phyloP scores from a whole-genome alignment of 768 basidiomycete species.

The Boletus vermiculosoides region DNA sequence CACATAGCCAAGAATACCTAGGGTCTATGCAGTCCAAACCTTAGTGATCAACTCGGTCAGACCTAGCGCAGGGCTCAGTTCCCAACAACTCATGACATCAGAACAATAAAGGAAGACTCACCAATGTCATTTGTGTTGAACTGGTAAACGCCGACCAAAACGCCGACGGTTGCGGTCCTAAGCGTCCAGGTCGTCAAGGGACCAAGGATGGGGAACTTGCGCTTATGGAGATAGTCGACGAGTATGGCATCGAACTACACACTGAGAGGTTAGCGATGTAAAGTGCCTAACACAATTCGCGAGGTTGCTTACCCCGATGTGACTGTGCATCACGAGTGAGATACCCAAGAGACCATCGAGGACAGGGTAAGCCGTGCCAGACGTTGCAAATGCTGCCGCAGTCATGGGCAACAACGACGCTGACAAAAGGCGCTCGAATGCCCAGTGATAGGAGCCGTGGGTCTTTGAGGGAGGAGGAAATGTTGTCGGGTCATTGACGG shows the following conservation, averaged over 20 bases:
- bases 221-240: conserved; percentile 88
- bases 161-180: conserved; percentile 72
- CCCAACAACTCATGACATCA: neutral
- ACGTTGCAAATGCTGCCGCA: conserved; percentile 79
- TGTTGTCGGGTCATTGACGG: conserved; percentile 91
- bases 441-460: conserved; percentile 90
- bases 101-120: conserved; percentile 40
- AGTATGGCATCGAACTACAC: conserved; percentile 70
- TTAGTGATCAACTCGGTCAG: conserved; percentile 81
- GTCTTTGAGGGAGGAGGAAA: conserved; percentile 80
- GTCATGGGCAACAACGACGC: conserved; percentile 88
- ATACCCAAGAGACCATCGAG: conserved; percentile 88
- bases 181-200: conserved; percentile 71
- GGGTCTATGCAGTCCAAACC: conserved; percentile 71
- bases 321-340: conserved; percentile 89
- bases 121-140: conserved; percentile 99
- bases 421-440: conserved; percentile 90
- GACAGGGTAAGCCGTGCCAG: conserved; percentile 73
- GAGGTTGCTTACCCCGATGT: conserved; percentile 72
- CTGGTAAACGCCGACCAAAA: conserved; percentile 89
- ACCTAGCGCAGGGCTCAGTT: conserved; percentile 45
- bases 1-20: neutral
- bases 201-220: conserved; percentile 89
- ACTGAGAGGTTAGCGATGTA: neutral
- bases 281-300: neutral